phyloP scores from a whole-genome alignment of 495 filamentous ascomycete genomes.

The Ramalina peruviana region DNA sequence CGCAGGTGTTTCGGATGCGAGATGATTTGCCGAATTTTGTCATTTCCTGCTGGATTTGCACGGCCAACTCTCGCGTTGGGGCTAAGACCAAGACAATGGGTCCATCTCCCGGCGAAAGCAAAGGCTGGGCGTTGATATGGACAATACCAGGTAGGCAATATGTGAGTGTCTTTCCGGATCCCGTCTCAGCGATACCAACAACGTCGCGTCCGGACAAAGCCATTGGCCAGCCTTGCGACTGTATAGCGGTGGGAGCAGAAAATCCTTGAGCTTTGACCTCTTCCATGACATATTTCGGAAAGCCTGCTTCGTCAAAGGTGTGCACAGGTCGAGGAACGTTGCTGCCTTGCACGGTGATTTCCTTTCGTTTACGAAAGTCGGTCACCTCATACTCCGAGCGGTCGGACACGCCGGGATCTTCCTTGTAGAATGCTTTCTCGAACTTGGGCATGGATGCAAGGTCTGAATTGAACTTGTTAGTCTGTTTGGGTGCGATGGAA shows the following conservation, averaged over 20 bases:
- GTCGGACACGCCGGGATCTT: conserved; percentile 59
- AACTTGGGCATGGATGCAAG: conserved; percentile 75
- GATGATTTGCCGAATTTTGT: conserved; percentile 97
- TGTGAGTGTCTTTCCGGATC: conserved; percentile 95
- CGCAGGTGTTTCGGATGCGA: conserved; percentile 95
- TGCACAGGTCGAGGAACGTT: conserved; percentile 85
- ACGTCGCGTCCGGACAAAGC: conserved; percentile 95
- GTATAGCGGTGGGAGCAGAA: conserved; percentile 79
- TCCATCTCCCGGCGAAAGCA: conserved; percentile 90
- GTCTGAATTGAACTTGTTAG: conserved; percentile 36
- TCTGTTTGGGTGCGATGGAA: not conserved
- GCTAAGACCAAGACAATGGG: conserved; percentile 93
- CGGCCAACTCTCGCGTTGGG: conserved; percentile 91
- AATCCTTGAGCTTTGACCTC: conserved; percentile 98
- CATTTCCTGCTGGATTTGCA: conserved; percentile 92
- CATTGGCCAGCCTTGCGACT: conserved; percentile 99
- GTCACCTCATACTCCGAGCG: conserved; percentile 71
- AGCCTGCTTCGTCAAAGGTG: conserved; percentile 93
- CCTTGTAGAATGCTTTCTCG: conserved; percentile 98
- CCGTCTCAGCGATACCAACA: conserved; percentile 98
- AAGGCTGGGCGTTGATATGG: conserved; percentile 97
- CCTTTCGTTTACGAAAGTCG: conserved; percentile 66
- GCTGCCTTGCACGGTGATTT: conserved; percentile 63
- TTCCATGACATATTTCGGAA: conserved; percentile 90
- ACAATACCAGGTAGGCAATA: conserved; percentile 98